Conservation (phyloP, 805 yeast genomes). For the Schwanniomyces vanrijiae region DNA sequence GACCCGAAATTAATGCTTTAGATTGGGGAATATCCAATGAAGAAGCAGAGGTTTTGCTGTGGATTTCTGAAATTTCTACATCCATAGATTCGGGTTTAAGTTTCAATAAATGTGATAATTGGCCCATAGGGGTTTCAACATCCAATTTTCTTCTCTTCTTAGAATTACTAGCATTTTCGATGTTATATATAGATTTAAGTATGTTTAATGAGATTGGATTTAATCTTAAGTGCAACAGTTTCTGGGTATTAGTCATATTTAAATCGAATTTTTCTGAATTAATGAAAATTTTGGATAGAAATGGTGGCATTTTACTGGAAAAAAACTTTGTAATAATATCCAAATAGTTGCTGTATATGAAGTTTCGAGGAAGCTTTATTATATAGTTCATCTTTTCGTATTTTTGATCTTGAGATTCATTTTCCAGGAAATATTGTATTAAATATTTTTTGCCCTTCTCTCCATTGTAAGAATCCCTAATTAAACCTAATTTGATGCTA, state of each 20-base stretch:
- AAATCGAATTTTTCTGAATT: neutral
- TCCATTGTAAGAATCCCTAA: neutral
- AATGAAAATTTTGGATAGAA: neutral
- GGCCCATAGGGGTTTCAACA: no score
- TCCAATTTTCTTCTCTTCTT: neutral
- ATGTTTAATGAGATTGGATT: neutral
- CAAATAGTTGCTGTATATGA: neutral
- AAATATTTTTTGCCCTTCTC: neutral
- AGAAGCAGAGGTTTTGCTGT: neutral
- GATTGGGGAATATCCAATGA: neutral
- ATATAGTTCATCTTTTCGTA: conserved; percentile 1
- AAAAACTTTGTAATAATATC: neutral
- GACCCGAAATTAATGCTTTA: conserved; percentile 4
- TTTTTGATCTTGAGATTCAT: neutral
- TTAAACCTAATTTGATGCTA: conserved; percentile 12
- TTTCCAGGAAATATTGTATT: neutral
- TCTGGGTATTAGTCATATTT: neutral
- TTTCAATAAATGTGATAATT: neutral
- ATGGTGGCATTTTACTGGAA: neutral
- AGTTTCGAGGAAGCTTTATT: conserved; percentile 1
- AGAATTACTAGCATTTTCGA: neutral
- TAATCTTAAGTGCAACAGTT: neutral
- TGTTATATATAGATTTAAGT: neutral
- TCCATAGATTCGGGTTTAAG: neutral
- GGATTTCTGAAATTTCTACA: neutral